These are phyloP conservation scores for Glycine tomentella DNA, from an alignment of 306 rosid genomes.

Conservation along the genomic window DNA sequence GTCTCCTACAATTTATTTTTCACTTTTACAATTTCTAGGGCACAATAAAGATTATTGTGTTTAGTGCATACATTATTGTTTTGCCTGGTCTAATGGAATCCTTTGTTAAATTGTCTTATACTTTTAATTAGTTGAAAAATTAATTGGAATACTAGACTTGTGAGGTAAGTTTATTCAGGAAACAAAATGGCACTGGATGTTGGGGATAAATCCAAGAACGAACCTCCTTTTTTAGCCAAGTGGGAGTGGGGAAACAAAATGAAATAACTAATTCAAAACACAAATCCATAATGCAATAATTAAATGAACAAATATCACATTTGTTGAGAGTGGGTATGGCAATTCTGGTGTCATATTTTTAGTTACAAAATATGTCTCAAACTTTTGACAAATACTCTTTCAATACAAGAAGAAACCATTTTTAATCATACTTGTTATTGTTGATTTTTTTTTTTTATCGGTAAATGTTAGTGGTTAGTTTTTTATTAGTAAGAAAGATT, in stretches of 20 bases:
- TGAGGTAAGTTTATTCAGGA: too few relatives aligned
- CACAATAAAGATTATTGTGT: not conserved
- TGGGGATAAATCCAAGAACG: too few relatives aligned
- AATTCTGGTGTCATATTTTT: not conserved
- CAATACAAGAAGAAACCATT: not conserved
- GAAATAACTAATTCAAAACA: too few relatives aligned
- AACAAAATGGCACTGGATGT: too few relatives aligned
- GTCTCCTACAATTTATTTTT: not conserved
- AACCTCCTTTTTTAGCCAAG: too few relatives aligned
- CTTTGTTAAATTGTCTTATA: not conserved
- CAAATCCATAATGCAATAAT: too few relatives aligned
- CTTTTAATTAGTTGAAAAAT: conserved; percentile 1
- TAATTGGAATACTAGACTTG: not conserved
- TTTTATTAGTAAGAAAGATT: too few relatives aligned
- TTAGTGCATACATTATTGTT: not conserved
- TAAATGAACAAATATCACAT: too few relatives aligned
- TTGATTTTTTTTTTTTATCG: not conserved
- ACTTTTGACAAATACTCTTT: not conserved
- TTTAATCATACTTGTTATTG: not conserved
- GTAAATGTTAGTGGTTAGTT: too few relatives aligned
- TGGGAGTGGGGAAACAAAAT: too few relatives aligned
- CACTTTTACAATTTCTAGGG: not conserved
- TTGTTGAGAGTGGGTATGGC: too few relatives aligned
- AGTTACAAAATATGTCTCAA: not conserved
- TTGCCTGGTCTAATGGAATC: not conserved